Conservation (phyloP, 345 rosid genomes). For the Melaleuca alternifolia region DNA sequence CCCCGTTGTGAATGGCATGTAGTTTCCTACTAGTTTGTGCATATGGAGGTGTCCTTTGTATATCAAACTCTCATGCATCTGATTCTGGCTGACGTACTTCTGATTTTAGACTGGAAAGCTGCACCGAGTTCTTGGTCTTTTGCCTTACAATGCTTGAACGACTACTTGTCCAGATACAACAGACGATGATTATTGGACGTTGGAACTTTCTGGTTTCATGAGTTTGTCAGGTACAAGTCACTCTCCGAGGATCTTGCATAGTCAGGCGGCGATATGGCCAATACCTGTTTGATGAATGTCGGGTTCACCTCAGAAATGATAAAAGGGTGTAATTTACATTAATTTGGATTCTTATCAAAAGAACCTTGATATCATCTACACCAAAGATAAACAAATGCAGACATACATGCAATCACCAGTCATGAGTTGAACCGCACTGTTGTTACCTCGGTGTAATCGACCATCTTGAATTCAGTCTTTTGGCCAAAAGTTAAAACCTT, state of each 20-base stretch:
- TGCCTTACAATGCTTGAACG: not conserved
- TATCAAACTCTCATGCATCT: not conserved
- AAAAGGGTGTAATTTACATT: not conserved
- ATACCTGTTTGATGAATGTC: not conserved
- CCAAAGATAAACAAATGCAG: not conserved
- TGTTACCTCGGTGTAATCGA: not conserved
- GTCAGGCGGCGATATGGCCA: not conserved
- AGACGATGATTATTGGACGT: not conserved
- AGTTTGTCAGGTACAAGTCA: not conserved
- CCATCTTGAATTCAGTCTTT: not conserved
- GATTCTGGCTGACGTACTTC: not conserved
- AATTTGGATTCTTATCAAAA: not conserved
- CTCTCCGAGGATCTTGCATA: not conserved
- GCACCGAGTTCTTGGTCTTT: not conserved
- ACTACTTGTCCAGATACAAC: not conserved
- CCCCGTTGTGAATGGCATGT: not conserved
- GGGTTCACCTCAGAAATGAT: not conserved
- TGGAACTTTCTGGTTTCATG: not conserved
- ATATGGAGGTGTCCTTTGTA: not conserved
- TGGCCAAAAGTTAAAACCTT: not conserved
- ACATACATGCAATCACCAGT: not conserved
- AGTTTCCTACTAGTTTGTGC: not conserved
- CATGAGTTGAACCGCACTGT: rapidly evolving
- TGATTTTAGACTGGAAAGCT: not conserved
- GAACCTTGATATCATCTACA: rapidly evolving